A percentile compares a stretch with the other conserved stretches of the same genome.
Evolutionary conservation across 2,329 filamentous ascomycete genomes (phyloP).

Genomic region (Fusarium dlaminii): DNA sequence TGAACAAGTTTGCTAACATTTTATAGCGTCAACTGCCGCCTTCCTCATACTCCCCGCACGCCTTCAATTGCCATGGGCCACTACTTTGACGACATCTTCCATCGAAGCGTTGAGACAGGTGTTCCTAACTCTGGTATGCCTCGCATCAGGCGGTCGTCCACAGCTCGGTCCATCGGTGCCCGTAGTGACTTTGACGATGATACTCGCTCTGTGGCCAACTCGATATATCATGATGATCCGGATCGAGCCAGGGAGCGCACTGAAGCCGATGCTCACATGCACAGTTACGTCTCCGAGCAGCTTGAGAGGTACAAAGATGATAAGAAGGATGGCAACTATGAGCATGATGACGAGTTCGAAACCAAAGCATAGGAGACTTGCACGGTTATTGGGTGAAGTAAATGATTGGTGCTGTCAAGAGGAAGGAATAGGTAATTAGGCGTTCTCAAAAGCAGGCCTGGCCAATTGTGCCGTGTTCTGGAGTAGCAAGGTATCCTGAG

Average conservation of each 20-base stretch:
- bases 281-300: slow-evolving; percentile 84
- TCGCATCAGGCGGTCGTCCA: slow-evolving; percentile 79
- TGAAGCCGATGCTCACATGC: slow-evolving; percentile 75
- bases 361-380: slow-evolving; percentile 45
- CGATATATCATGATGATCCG: slow-evolving; percentile 48
- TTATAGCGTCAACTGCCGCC: slow-evolving; percentile 81
- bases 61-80: slow-evolving; percentile 85
- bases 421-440: slow-evolving; percentile 14
- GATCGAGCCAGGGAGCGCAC: slow-evolving; percentile 59
- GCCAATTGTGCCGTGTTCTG: slow-evolving; percentile 1
- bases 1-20: slow-evolving; percentile 51
- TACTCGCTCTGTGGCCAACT: slow-evolving; percentile 45
- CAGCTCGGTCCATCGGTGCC: slow-evolving; percentile 82
- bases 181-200: slow-evolving; percentile 78
- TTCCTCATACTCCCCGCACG: slow-evolving; percentile 92
- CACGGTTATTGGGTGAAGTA: not conserved
- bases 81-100: slow-evolving; percentile 93
- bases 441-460: slow-evolving; percentile 31
- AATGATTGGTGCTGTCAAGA: slow-evolving; percentile 11
- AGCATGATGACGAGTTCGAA: slow-evolving; percentile 59
- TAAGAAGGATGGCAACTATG: slow-evolving; percentile 37
- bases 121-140: slow-evolving; percentile 55
- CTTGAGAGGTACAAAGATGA: slow-evolving; percentile 71
- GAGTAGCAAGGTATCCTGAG: slow-evolving; percentile 8
- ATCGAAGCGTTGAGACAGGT: slow-evolving; percentile 51